Conservation (phyloP, 106 monocot species). For the Narthecium ossifragum region DNA sequence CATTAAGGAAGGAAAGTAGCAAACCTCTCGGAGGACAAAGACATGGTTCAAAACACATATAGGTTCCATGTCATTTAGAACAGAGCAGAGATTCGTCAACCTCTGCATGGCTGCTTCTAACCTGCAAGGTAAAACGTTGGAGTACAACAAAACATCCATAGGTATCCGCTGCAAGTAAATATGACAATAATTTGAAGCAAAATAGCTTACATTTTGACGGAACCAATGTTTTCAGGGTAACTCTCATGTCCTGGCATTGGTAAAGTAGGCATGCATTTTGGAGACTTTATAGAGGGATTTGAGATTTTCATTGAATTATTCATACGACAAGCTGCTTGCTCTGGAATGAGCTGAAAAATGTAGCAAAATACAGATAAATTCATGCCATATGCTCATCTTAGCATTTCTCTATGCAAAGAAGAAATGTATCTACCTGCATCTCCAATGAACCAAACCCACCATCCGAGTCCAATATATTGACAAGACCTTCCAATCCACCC, state of each 20-base stretch:
- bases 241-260: constrained; percentile 84
- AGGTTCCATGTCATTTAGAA: constrained; percentile 98
- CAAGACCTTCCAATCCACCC: constrained; percentile 95
- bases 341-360: constrained; percentile 77
- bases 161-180: not conserved
- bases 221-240: constrained; percentile 64
- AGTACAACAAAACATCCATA: not conserved
- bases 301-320: constrained; percentile 52
- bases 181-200: not conserved
- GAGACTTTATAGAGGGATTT: constrained; percentile 42
- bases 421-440: constrained; percentile 61
- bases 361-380: too few relatives aligned
- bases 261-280: constrained; percentile 35
- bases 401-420: constrained; percentile 1
- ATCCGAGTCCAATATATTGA: constrained; percentile 97
- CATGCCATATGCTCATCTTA: too few relatives aligned
- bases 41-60: constrained; percentile 98
- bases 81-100: constrained; percentile 91
- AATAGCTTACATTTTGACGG: constrained; percentile 77
- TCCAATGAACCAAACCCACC: constrained; percentile 97
- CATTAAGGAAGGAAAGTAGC: not conserved
- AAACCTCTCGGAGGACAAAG: constrained; percentile 90
- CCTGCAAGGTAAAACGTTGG: constrained; percentile 37
- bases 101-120: constrained; percentile 97
- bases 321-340: constrained; percentile 70